Conservation (phyloP, 163 green algal species). For the Scenedesmus sp. region DNA sequence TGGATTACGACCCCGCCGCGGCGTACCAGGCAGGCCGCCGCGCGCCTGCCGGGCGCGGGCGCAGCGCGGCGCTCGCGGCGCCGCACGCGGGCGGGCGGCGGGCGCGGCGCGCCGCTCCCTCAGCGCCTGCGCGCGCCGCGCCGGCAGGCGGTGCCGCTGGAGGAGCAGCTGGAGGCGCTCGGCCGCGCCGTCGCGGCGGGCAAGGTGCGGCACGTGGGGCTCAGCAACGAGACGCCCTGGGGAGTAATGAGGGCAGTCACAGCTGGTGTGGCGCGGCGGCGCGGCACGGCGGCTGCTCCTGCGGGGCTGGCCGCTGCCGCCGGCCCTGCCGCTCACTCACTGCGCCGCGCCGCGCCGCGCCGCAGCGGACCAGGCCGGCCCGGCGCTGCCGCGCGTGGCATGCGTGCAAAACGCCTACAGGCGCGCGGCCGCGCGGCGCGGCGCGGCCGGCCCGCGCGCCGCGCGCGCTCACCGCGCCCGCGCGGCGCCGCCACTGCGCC, state of each 20-base stretch:
- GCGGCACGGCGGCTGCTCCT: neutral
- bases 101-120: no score
- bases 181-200: slow-evolving; percentile 60
- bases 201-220: slow-evolving; percentile 84
- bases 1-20: slow-evolving; percentile 73
- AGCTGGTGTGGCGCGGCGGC: neutral
- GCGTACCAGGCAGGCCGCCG: slow-evolving; percentile 56
- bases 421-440: no score
- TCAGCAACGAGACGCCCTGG: slow-evolving; percentile 96
- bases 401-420: slow-evolving; percentile 91
- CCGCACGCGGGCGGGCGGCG: no score
- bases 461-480: no score
- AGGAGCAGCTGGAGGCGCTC: slow-evolving; percentile 91
- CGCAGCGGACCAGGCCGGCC: slow-evolving; percentile 20
- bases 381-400: slow-evolving; percentile 54
- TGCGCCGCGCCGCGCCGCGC: neutral
- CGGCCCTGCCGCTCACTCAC: neutral
- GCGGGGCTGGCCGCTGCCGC: neutral
- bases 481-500: no score
- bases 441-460: no score
- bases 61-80: no score
- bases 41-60: no score
- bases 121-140: no score
- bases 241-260: slow-evolving; percentile 73
- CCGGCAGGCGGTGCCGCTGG: slow-evolving; percentile 64